Conservation (phyloP, 2,329 filamentous ascomycete species). For the Alternaria atra region DNA sequence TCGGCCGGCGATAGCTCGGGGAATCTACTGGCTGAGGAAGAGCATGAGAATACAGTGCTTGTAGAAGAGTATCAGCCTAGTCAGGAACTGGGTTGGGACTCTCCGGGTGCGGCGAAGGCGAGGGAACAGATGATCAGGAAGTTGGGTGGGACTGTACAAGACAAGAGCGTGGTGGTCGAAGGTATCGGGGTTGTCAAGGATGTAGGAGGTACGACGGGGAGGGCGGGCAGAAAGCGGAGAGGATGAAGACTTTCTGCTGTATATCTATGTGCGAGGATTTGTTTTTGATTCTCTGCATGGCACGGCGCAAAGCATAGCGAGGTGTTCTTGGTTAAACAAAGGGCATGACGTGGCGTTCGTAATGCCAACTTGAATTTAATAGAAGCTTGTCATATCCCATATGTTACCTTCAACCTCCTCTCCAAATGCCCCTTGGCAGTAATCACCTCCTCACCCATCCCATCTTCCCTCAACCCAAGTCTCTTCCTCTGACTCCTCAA, state of each 20-base stretch:
- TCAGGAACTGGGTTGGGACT: slow-evolving; percentile 51
- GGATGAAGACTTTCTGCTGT: slow-evolving; percentile 16
- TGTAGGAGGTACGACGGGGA: slow-evolving; percentile 32
- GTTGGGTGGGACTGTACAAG: slow-evolving; percentile 48
- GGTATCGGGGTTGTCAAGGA: slow-evolving; percentile 48
- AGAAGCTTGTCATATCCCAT: slow-evolving; percentile 51
- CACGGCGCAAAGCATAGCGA: slow-evolving; percentile 22
- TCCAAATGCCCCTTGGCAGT: slow-evolving; percentile 69
- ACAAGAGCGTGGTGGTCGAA: slow-evolving; percentile 36
- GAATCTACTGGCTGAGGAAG: slow-evolving; percentile 28
- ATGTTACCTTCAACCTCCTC: slow-evolving; percentile 66
- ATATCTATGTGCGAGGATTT: neutral
- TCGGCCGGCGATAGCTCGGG: slow-evolving; percentile 42
- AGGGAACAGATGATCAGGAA: slow-evolving; percentile 49
- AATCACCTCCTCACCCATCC: slow-evolving; percentile 53
- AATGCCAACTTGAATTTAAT: neutral
- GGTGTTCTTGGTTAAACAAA: slow-evolving; percentile 14
- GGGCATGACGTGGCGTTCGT: slow-evolving; percentile 8
- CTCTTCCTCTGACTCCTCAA: slow-evolving; percentile 51
- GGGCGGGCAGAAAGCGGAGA: slow-evolving; percentile 39
- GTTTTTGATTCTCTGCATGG: slow-evolving; percentile 11
- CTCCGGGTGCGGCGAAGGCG: slow-evolving; percentile 45
- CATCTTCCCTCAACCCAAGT: slow-evolving; percentile 53
- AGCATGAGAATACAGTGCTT: slow-evolving; percentile 27
- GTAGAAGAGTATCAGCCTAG: slow-evolving; percentile 45